These are phyloP conservation scores for Heterobasidion parviporum DNA, from an alignment of 1,284 basidiomycete species.

Conservation along the genomic window DNA sequence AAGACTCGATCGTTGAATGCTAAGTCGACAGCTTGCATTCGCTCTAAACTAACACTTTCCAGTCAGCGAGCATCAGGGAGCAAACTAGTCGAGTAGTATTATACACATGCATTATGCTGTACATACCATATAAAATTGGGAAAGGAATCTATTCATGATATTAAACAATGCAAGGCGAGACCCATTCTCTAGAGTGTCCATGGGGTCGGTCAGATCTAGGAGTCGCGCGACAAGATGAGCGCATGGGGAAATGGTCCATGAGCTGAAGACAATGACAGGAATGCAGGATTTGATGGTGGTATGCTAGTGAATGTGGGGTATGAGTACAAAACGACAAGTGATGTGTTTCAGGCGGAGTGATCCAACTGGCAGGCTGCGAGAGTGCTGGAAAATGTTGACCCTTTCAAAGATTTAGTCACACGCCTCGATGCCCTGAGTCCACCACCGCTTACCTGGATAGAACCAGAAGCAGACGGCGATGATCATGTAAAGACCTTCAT, in stretches of 20 bases:
- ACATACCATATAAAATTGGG: not conserved
- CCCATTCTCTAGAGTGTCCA: no score
- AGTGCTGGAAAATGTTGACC: conserved; percentile 28
- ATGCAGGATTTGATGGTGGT: no score
- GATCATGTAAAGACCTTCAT: conserved; percentile 54
- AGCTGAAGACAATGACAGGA: no score
- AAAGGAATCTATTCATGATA: not conserved
- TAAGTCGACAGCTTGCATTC: no score
- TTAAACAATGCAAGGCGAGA: not conserved
- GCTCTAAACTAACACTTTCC: no score
- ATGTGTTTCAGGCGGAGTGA: conserved; percentile 1
- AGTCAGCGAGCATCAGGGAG: no score
- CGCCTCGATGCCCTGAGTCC: not conserved
- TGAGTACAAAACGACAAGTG: not conserved
- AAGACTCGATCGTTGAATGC: no score
- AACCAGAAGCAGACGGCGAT: conserved; percentile 63
- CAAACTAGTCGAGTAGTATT: not conserved
- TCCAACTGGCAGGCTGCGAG: conserved; percentile 23
- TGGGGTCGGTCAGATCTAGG: no score
- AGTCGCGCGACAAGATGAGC: no score
- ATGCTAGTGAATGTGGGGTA: not conserved
- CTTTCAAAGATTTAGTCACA: conserved; percentile 7
- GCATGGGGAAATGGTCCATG: no score
- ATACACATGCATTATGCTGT: not conserved
- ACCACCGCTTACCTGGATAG: conserved; percentile 34